A percentile compares a stretch with the other conserved stretches of the same genome.
phyloP scores from a whole-genome alignment of 1,139 yeast species.

The Candida sanyaensis region DNA sequence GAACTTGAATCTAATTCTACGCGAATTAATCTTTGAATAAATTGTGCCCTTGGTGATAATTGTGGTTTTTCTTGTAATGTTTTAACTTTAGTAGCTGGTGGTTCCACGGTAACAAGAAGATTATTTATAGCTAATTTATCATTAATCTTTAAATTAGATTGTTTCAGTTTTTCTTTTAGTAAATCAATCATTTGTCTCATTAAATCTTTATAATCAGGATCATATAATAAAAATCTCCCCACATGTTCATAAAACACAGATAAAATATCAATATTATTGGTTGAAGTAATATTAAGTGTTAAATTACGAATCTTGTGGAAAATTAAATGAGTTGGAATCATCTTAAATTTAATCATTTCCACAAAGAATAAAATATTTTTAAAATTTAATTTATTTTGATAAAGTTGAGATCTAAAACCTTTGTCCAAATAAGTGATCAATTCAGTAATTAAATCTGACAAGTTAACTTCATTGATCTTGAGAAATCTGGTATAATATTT shows the following conservation, averaged over 20 bases:
- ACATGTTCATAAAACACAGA: slow-evolving; percentile 70
- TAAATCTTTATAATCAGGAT: slow-evolving; percentile 57
- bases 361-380: slow-evolving; percentile 63
- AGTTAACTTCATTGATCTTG: slow-evolving; percentile 52
- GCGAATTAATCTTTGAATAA: slow-evolving; percentile 50
- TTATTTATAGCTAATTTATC: slow-evolving; percentile 63
- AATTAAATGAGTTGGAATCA: slow-evolving; percentile 69
- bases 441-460: slow-evolving; percentile 57
- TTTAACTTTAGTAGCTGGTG: slow-evolving; percentile 45
- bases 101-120: slow-evolving; percentile 60
- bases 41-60: slow-evolving; percentile 46
- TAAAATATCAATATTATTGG: slow-evolving; percentile 66
- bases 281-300: slow-evolving; percentile 50
- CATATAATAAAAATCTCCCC: slow-evolving; percentile 67
- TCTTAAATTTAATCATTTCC: slow-evolving; percentile 75
- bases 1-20: slow-evolving; percentile 50
- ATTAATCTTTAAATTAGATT: slow-evolving; percentile 52
- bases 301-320: slow-evolving; percentile 70
- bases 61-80: slow-evolving; percentile 21
- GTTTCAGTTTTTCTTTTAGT: slow-evolving; percentile 52
- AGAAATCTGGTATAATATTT: slow-evolving; percentile 66
- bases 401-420: slow-evolving; percentile 61
- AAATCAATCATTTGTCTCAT: slow-evolving; percentile 67
- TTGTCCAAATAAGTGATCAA: slow-evolving; percentile 57
- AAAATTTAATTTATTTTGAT: slow-evolving; percentile 52